Percentiles rank a stretch among this genome's conserved stretches.
These are phyloP conservation scores for Rhizopogon sp. DNA, from an alignment of 768 basidiomycete genomes.

Conservation along the genomic window DNA sequence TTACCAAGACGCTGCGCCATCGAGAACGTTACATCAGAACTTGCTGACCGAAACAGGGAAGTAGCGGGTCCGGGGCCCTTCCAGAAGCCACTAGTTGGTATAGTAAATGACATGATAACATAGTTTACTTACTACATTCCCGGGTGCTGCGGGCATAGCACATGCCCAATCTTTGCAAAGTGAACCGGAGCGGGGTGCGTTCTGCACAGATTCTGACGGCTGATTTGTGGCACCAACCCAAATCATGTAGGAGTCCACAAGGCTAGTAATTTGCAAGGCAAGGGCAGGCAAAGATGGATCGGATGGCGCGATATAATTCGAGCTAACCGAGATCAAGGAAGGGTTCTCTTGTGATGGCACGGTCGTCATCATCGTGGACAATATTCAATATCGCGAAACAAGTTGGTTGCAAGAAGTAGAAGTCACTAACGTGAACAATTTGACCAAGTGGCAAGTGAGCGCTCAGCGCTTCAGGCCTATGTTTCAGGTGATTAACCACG, in stretches of 20 bases:
- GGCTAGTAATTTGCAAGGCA: constrained; percentile 58
- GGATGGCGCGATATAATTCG: constrained; percentile 43
- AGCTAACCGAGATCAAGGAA: constrained; percentile 36
- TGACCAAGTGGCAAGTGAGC: too few relatives aligned
- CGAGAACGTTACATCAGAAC: constrained; percentile 57
- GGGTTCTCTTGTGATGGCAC: background rate
- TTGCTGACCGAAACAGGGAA: constrained; percentile 56
- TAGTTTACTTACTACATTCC: constrained; percentile 17
- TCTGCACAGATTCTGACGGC: constrained; percentile 37
- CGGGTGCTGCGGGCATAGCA: constrained; percentile 57
- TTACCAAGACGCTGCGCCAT: constrained; percentile 83
- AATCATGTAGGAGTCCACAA: constrained; percentile 76
- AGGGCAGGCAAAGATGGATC: constrained; percentile 52
- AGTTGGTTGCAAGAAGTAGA: background rate
- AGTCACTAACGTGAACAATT: too few relatives aligned
- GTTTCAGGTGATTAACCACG: constrained; percentile 9
- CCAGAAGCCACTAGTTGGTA: background rate
- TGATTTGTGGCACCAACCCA: constrained; percentile 68
- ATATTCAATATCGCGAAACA: background rate
- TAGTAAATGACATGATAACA: background rate
- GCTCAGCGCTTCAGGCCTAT: too few relatives aligned
- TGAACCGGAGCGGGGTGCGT: constrained; percentile 48
- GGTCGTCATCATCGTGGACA: background rate
- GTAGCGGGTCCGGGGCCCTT: constrained; percentile 39
- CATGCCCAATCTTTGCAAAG: constrained; percentile 78